Base-by-base conservation (phyloP, 2,329 filamentous ascomycete species). In the Xylariaceae sp. region DNA sequence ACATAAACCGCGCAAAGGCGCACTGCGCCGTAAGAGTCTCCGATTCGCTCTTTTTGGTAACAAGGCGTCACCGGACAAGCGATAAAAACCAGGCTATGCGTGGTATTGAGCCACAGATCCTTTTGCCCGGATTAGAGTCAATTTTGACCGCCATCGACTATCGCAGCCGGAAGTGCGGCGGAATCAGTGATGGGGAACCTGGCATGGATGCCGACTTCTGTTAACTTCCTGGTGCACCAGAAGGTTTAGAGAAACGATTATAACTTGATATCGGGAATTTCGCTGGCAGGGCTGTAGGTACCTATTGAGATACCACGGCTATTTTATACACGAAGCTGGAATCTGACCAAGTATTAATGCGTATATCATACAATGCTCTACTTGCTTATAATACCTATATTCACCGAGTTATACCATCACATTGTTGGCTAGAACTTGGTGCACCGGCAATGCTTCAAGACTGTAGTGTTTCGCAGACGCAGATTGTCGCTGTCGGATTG, bases 21-120 rank as follows among this genome's bases (percentile, higher is more conserved):
- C 67, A 21, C 49, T 64, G 23, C 71, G 68, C 26, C 65, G 69
- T 33, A 71, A 63, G 58, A 73, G 70, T 43, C 61, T 69, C 24
- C 65, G 67, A 12, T 69, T 69, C 45, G 57, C 62, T 6, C 58
- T 73, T 6, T 73, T 73, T 62, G 65, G 67, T 19, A 60, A 62
- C 39, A 56, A 48, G 29, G 19, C 11, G 37, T 28, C 28, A 16
- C 29, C 6, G 3, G 48, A 52, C 41, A 58, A 56, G 17, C 53
- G 40, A 67, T 58, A 34, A 43, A 49, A 28, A 8, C 50, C n/a
- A 41, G 21, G 11, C 37, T 34, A 11, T 55, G 26, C 40, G 28
- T 26, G 31, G 14, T 24, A 12, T 43, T 16, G 2, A 53, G 40
- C 24, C 34, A 34, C 24, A 28, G 14, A 31, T 36, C 16, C 36